These are phyloP conservation scores for Corinectria fuckeliana DNA, from an alignment of 2,329 filamentous ascomycete species.

Conservation along the genomic window DNA sequence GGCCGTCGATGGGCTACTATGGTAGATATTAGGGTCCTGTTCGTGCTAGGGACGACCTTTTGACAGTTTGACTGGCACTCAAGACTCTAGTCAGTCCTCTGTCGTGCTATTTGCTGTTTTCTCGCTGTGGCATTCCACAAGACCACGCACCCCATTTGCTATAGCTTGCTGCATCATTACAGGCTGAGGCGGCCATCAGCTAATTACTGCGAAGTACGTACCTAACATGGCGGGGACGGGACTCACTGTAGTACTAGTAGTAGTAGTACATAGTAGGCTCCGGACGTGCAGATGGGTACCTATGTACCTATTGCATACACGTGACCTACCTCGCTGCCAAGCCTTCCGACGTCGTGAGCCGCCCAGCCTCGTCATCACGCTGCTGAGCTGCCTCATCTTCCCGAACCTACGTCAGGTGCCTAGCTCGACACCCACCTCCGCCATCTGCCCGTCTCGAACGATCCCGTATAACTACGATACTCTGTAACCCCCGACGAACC, in stretches of 20 bases:
- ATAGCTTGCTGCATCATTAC: background rate
- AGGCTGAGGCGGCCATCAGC: background rate
- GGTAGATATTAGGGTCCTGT: slow-evolving; percentile 16
- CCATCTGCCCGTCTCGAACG: slow-evolving; percentile 23
- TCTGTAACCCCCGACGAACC: background rate
- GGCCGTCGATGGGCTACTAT: background rate
- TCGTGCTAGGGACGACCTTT: slow-evolving; percentile 4
- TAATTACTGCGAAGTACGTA: too few relatives aligned
- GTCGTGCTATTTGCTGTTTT: slow-evolving; percentile 6
- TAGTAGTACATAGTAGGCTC: too few relatives aligned
- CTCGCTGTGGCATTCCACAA: background rate
- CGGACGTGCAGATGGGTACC: background rate
- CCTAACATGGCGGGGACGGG: too few relatives aligned
- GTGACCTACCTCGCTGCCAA: slow-evolving; percentile 26
- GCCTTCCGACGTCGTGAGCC: slow-evolving; percentile 6
- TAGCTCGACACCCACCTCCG: slow-evolving; percentile 16
- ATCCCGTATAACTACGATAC: background rate
- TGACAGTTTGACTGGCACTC: background rate
- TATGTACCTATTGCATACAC: slow-evolving; percentile 1
- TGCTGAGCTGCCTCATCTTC: slow-evolving; percentile 18
- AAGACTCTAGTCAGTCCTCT: background rate
- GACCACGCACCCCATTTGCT: background rate
- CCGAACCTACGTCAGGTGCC: slow-evolving; percentile 12
- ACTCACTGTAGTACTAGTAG: too few relatives aligned
- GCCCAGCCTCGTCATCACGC: slow-evolving; percentile 40